Evolutionary conservation across 495 filamentous ascomycete species (phyloP).

Genomic region (Pyronema domesticum): DNA sequence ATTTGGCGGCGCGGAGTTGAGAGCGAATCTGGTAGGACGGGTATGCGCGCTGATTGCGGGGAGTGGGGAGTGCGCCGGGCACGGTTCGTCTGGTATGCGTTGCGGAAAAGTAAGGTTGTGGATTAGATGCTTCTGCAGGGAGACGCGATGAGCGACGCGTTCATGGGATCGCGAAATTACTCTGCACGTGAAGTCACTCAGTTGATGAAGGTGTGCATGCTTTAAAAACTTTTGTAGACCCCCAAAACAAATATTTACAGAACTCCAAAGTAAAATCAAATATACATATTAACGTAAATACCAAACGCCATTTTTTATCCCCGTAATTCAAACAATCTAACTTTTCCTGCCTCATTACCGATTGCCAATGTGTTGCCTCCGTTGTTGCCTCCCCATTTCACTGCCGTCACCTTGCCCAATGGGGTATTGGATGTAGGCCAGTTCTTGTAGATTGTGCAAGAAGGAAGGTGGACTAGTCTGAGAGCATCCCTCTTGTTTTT

Average conservation of each 20-base stretch:
- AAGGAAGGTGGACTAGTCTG: constrained; percentile 74
- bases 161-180: too few relatives aligned
- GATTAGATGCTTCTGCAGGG: not conserved
- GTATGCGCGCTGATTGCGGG: not conserved
- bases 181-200: too few relatives aligned
- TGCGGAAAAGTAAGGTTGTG: not conserved
- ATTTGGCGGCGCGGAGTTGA: too few relatives aligned
- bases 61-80: not conserved
- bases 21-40: too few relatives aligned
- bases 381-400: constrained; percentile 51
- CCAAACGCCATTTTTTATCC: constrained; percentile 19
- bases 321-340: constrained; percentile 73
- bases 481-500: constrained; percentile 75
- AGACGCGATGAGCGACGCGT: too few relatives aligned
- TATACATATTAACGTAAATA: too few relatives aligned
- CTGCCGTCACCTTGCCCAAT: constrained; percentile 61
- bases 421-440: constrained; percentile 90
- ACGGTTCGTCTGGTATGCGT: not conserved
- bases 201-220: too few relatives aligned
- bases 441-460: constrained; percentile 83
- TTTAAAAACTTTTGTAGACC: too few relatives aligned
- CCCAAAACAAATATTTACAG: too few relatives aligned
- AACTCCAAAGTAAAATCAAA: too few relatives aligned
- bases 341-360: constrained; percentile 69
- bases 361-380: constrained; percentile 54